A percentile compares a stretch with the other conserved stretches of the same genome.
These are phyloP conservation scores for Phytomonas francai DNA, from an alignment of 208 protist genomes.

Conservation along the genomic window DNA sequence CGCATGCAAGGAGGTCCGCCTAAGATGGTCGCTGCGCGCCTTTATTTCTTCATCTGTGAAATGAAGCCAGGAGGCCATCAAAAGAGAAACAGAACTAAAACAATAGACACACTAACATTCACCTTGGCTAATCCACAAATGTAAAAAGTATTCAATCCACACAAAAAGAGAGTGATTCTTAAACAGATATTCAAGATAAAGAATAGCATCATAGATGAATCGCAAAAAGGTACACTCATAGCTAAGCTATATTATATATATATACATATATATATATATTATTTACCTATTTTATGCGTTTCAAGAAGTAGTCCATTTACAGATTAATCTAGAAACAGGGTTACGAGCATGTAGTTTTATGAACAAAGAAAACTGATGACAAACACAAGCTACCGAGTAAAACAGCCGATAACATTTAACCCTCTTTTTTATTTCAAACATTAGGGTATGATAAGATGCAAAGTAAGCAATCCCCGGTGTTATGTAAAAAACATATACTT, in stretches of 20 bases:
- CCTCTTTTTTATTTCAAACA: constrained; percentile 4
- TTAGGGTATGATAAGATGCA: constrained; percentile 3
- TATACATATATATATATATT: constrained; percentile 6
- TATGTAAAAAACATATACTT: constrained; percentile 15
- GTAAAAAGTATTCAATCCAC: constrained; percentile 10
- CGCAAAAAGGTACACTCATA: neutral
- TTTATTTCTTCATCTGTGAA: neutral
- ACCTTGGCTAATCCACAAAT: neutral
- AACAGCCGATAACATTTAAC: neutral
- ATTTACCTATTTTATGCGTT: neutral
- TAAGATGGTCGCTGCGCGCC: neutral
- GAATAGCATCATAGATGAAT: neutral
- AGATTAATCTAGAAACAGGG: neutral
- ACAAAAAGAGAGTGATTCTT: constrained; percentile 5
- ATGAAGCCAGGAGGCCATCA: neutral
- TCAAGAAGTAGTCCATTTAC: neutral
- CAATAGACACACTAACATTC: neutral
- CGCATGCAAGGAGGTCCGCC: neutral
- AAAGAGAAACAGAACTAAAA: neutral
- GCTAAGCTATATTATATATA: too few relatives aligned
- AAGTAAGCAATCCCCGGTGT: neutral
- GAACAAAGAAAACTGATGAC: neutral
- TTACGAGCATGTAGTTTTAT: neutral
- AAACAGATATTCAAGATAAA: constrained; percentile 9
- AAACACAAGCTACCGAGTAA: constrained; percentile 4